These are phyloP conservation scores for Tephrocybe sp. DNA, from an alignment of 768 basidiomycete genomes.

Conservation along the genomic window DNA sequence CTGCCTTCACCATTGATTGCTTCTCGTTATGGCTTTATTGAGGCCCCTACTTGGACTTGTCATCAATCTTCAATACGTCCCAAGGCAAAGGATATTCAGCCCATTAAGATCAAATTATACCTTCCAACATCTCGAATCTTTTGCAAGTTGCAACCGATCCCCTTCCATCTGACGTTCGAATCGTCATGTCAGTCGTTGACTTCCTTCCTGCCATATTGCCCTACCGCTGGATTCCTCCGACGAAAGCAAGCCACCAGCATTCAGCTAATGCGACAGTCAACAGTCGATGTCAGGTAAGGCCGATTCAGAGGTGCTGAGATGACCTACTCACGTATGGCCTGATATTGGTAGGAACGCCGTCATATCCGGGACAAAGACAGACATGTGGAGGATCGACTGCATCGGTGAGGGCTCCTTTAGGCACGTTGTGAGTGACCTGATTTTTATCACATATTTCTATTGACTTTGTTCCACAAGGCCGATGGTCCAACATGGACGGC, in stretches of 20 bases:
- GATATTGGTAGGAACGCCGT: constrained; percentile 38
- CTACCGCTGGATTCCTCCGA: constrained; percentile 33
- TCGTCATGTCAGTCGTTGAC: constrained; percentile 56
- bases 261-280: constrained; percentile 63
- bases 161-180: constrained; percentile 62
- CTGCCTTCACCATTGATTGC: constrained; percentile 44
- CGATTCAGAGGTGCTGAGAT: neutral
- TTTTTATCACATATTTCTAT: neutral
- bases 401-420: constrained; percentile 65
- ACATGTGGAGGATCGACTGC: constrained; percentile 66
- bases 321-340: neutral
- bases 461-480: constrained; percentile 35
- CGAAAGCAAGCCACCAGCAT: constrained; percentile 45
- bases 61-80: constrained; percentile 39
- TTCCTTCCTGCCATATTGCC: constrained; percentile 58
- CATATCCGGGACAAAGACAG: constrained; percentile 53
- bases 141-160: constrained; percentile 55
- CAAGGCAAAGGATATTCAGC: constrained; percentile 33
- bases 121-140: constrained; percentile 61
- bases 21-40: constrained; percentile 36
- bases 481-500: constrained; percentile 61
- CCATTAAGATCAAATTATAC: constrained; percentile 42
- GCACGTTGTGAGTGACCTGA: constrained; percentile 41
- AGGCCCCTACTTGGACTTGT: constrained; percentile 48
- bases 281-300: constrained; percentile 57